Evolutionary conservation across 2,329 filamentous ascomycete species (phyloP).

Genomic region (Magnaporthiopsis incrustans): DNA sequence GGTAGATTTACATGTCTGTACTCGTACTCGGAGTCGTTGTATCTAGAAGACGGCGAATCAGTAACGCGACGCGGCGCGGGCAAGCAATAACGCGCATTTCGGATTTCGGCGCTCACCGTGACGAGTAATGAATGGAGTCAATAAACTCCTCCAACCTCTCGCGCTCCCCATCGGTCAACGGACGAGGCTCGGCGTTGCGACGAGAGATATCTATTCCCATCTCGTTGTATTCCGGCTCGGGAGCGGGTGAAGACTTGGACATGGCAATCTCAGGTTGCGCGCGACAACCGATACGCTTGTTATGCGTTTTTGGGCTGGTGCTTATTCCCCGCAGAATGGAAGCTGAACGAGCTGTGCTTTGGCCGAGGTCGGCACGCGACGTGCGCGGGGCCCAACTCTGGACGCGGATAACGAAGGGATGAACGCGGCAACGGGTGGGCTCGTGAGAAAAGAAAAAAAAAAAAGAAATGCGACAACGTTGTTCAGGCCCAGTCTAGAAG

Average conservation of each 20-base stretch:
- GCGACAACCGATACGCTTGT: background rate
- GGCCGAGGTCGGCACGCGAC: constrained; percentile 3
- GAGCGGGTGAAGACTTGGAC: constrained; percentile 5
- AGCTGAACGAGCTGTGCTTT: constrained; percentile 9
- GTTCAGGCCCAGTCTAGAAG: background rate
- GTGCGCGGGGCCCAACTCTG: background rate
- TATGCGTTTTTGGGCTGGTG: background rate
- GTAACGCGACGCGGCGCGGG: constrained; percentile 9
- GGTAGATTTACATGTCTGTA: constrained; percentile 65
- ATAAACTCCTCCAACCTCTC: constrained; percentile 83
- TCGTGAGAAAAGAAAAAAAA: background rate
- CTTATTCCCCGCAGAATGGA: background rate
- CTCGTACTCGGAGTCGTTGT: constrained; percentile 87
- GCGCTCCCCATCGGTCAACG: constrained; percentile 72
- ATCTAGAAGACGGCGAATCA: constrained; percentile 45
- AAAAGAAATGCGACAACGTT: background rate
- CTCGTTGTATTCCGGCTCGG: constrained; percentile 20
- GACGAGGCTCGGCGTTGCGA: constrained; percentile 79
- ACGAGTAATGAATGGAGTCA: constrained; percentile 91
- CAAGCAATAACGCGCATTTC: background rate
- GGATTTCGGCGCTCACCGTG: constrained; percentile 46
- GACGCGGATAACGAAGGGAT: background rate
- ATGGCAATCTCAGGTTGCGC: constrained; percentile 9
- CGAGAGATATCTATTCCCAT: constrained; percentile 70
- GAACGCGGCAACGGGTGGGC: background rate